Evolutionary conservation across 2,329 filamentous ascomycete genomes (phyloP).

Genomic region (Zymoseptoria tritici): DNA sequence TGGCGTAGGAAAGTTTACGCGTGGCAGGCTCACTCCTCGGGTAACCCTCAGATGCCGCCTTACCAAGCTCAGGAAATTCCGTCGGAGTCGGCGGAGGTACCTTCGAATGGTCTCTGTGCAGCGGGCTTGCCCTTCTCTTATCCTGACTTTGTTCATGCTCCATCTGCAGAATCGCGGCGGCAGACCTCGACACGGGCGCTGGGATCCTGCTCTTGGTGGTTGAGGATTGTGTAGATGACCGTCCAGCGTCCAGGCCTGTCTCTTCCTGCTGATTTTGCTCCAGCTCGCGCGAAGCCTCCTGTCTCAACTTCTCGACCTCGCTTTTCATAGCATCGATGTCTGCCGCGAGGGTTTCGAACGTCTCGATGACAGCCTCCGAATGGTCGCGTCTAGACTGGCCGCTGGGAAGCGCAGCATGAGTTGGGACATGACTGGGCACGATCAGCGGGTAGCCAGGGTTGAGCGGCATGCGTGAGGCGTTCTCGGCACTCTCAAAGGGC

Average conservation of each 20-base stretch:
- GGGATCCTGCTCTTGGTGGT: neutral
- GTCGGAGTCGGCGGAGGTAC: constrained; percentile 5
- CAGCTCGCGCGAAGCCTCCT: neutral
- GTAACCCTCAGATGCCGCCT: neutral
- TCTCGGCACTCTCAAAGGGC: neutral
- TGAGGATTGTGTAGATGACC: neutral
- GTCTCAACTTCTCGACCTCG: constrained; percentile 10
- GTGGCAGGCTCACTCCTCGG: neutral
- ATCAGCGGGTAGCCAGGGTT: neutral
- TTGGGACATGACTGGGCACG: neutral
- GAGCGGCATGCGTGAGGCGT: neutral
- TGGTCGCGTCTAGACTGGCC: constrained; percentile 2
- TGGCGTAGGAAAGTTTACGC: constrained; percentile 16
- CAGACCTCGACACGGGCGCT: neutral
- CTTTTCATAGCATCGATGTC: constrained; percentile 19
- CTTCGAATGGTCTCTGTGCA: neutral
- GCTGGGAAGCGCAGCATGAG: constrained; percentile 1
- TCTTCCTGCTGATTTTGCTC: neutral
- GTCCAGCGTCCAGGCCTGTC: neutral
- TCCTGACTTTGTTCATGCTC: neutral
- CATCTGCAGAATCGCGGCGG: neutral
- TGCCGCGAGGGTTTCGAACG: constrained; percentile 16
- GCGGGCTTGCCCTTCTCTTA: neutral
- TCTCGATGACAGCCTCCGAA: constrained; percentile 3
- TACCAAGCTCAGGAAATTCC: constrained; percentile 18